Base-by-base conservation (phyloP, 1,284 basidiomycete genomes). In the Irpex lacteus region DNA sequence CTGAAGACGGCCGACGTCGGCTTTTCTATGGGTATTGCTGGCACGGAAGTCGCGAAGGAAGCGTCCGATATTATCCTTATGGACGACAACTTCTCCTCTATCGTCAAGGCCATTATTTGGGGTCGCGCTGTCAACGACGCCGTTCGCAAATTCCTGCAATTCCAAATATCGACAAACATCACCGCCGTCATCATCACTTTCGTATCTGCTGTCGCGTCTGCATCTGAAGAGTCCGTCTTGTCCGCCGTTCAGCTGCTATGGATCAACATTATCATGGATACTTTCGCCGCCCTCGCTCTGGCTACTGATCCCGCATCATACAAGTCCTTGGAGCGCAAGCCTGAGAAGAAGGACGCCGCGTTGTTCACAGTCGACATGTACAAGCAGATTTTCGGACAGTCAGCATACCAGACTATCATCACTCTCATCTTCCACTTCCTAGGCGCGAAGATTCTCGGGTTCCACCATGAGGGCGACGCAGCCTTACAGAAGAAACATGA, bases 41-140 rank as follows among this genome's bases (percentile, higher is more conserved):
- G 98, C 47, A 99, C 98, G 1, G 98, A 99, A 75, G 96, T 99
- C 21, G 98, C 98, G 60, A 98, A 99, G 79, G 96, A 98, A 77
- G 98, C 98, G 1, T 98, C 96, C 7, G 98, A 99, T 74, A 98
- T 99, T 73, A 97, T 99, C 71, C 87, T 99, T 58, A 98, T 98
- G 95, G 92, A 96, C 74, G 97, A 98, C 80, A 98, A 98, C 76
- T 98, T 99, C 76, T 83, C 94, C 7, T 96, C 94, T 15, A 97
- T 99, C 74, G 95, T 98, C 69, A 91, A 95, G 72, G 97, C 96
- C 63, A 96, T 99, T 73, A 96, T 98, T 85, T 99, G 97, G 97
- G 97, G 97, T 55, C 94, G 97, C 64, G 97, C 95, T 75, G 96
- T 99, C 68, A 98, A 98, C 77, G 97, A 99, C 75, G 88, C 96